These are phyloP conservation scores for Dothidotthia symphoricarpi DNA, from an alignment of 2,329 filamentous ascomycete genomes.

Conservation along the genomic window DNA sequence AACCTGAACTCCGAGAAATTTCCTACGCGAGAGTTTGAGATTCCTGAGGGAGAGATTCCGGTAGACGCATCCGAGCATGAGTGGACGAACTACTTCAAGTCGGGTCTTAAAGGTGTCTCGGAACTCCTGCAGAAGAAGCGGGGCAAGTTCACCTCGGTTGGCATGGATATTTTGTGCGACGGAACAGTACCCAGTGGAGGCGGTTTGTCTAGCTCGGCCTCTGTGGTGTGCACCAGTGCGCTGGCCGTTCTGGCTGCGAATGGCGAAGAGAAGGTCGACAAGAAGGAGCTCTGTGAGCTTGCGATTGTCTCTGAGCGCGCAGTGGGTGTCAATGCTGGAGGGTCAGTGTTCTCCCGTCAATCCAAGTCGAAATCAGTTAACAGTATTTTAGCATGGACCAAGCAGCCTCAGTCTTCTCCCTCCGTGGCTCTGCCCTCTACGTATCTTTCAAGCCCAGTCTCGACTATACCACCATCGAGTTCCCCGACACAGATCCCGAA, in stretches of 20 bases:
- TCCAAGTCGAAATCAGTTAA: slow-evolving; percentile 17
- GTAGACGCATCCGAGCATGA: slow-evolving; percentile 85
- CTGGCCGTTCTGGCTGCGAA: slow-evolving; percentile 86
- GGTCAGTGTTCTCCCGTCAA: slow-evolving; percentile 52
- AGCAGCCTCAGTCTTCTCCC: slow-evolving; percentile 89
- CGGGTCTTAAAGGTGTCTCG: slow-evolving; percentile 78
- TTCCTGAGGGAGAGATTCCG: slow-evolving; percentile 58
- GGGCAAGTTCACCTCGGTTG: slow-evolving; percentile 64
- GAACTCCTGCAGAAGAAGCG: slow-evolving; percentile 70
- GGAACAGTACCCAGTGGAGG: slow-evolving; percentile 90
- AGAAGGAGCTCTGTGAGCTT: slow-evolving; percentile 87
- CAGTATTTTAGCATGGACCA: slow-evolving; percentile 77
- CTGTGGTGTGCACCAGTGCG: slow-evolving; percentile 87
- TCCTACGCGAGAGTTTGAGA: slow-evolving; percentile 68
- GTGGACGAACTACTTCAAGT: slow-evolving; percentile 99
- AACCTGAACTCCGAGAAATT: slow-evolving; percentile 79
- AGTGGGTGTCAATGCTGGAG: slow-evolving; percentile 94
- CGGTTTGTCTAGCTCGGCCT: slow-evolving; percentile 89
- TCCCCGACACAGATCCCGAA: slow-evolving; percentile 78
- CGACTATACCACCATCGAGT: slow-evolving; percentile 71
- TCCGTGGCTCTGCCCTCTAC: slow-evolving; percentile 80
- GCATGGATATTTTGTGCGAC: slow-evolving; percentile 87
- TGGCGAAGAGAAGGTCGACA: slow-evolving; percentile 73
- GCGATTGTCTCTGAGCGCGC: slow-evolving; percentile 92
- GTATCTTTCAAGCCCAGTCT: slow-evolving; percentile 85